A percentile compares a stretch with the other conserved stretches of the same genome.
phyloP scores from a whole-genome alignment of 2,329 filamentous ascomycete species.

The Sporothrix dimorphospora region DNA sequence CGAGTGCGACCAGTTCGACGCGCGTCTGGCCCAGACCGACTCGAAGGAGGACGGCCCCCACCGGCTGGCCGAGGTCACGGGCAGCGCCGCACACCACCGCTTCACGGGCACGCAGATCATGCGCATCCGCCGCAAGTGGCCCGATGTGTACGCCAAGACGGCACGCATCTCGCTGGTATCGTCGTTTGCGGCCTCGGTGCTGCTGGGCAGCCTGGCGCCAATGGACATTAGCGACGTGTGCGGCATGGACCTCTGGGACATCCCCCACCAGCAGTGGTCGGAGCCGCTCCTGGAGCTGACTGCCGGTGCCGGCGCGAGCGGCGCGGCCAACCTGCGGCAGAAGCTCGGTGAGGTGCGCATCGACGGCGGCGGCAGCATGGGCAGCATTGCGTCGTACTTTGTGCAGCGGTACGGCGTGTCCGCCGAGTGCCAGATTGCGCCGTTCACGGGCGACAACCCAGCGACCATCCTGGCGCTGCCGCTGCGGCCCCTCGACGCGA shows the following conservation, averaged over 20 bases:
- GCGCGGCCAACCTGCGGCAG: slow-evolving; percentile 65
- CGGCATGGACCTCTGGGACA: slow-evolving; percentile 97
- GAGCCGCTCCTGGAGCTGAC: slow-evolving; percentile 74
- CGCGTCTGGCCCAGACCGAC: slow-evolving; percentile 49
- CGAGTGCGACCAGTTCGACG: slow-evolving; percentile 89
- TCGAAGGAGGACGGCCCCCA: slow-evolving; percentile 56
- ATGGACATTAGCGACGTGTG: slow-evolving; percentile 94
- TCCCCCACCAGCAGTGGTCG: slow-evolving; percentile 72
- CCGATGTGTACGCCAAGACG: slow-evolving; percentile 79
- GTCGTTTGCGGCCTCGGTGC: slow-evolving; percentile 88
- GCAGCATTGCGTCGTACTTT: slow-evolving; percentile 78
- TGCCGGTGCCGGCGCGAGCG: slow-evolving; percentile 63
- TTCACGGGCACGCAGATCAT: slow-evolving; percentile 98
- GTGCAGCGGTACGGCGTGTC: slow-evolving; percentile 76
- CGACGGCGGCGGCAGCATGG: slow-evolving; percentile 80
- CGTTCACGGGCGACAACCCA: slow-evolving; percentile 95
- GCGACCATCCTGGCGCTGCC: slow-evolving; percentile 92
- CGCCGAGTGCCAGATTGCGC: slow-evolving; percentile 72
- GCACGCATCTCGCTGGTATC: slow-evolving; percentile 90
- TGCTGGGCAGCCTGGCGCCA: slow-evolving; percentile 82
- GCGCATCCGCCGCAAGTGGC: slow-evolving; percentile 78
- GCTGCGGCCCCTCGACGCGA: slow-evolving; percentile 83
- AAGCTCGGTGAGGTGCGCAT: slow-evolving; percentile 81
- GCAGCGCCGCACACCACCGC: slow-evolving; percentile 92
- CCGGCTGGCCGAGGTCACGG: slow-evolving; percentile 76